Conservation (phyloP, 306 rosid species). For the Lathyrus aphaca region DNA sequence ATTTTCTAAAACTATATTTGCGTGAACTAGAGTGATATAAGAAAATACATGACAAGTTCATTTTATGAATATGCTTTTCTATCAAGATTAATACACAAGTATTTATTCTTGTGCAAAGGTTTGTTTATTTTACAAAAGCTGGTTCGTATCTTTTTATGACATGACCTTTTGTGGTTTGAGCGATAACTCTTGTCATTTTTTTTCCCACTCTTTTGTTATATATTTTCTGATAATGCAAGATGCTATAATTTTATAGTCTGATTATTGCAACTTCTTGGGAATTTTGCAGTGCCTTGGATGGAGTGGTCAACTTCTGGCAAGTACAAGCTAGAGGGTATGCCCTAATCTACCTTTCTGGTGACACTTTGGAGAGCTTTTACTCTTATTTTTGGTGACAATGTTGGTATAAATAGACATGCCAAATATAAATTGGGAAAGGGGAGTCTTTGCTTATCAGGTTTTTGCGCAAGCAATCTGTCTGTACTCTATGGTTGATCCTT, state of each 20-base stretch:
- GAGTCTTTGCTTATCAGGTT: constrained; percentile 7
- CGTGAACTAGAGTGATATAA: constrained; percentile 8
- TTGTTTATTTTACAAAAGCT: constrained; percentile 8
- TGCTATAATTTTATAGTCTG: constrained; percentile 36
- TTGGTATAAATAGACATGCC: constrained; percentile 13
- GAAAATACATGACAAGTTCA: constrained; percentile 17
- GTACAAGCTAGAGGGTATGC: constrained; percentile 83
- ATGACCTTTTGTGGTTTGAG: constrained; percentile 13
- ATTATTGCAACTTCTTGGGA: constrained; percentile 40
- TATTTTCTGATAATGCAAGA: constrained; percentile 21
- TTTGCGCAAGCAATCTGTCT: constrained; percentile 13
- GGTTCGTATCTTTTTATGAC: neutral
- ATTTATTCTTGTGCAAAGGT: constrained; percentile 1
- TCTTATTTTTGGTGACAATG: constrained; percentile 24
- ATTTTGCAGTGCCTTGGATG: constrained; percentile 94
- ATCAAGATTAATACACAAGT: constrained; percentile 1
- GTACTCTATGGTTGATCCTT: constrained; percentile 20
- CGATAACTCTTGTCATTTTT: constrained; percentile 8
- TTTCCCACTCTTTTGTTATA: constrained; percentile 13
- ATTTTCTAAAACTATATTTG: constrained; percentile 9
- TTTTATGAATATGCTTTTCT: constrained; percentile 2
- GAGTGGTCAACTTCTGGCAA: constrained; percentile 87
- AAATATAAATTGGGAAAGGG: neutral
- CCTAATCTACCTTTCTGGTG: constrained; percentile 17
- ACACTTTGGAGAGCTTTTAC: constrained; percentile 26